A percentile compares a stretch with the other conserved stretches of the same genome.
These are phyloP conservation scores for Aphanomyces euteiches DNA, from an alignment of 352 stramenopile species.

Conservation along the genomic window DNA sequence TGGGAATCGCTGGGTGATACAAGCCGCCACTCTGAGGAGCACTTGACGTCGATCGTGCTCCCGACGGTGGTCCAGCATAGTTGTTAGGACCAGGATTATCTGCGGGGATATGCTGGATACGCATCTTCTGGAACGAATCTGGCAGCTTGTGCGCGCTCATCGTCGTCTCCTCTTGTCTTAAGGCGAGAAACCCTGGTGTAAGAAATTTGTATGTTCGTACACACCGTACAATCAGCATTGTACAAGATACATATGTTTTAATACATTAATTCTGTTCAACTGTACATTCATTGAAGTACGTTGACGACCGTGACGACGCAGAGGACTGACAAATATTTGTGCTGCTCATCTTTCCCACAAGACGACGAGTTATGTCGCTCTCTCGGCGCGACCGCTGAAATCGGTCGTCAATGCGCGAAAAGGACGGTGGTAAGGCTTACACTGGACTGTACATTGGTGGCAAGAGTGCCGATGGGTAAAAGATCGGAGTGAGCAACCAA, in stretches of 20 bases:
- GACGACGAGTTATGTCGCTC: no score
- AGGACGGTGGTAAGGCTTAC: no score
- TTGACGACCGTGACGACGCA: no score
- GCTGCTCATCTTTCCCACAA: no score
- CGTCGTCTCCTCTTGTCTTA: neutral
- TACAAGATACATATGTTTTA: neutral
- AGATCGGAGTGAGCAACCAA: no score
- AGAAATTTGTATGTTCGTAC: neutral
- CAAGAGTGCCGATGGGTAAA: no score
- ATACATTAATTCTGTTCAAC: no score
- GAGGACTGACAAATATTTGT: no score
- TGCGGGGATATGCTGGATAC: neutral
- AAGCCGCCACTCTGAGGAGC: neutral
- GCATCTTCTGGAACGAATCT: constrained; percentile 12
- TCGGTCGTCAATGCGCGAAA: no score
- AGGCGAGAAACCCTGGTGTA: constrained; percentile 1
- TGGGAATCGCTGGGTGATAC: constrained; percentile 11
- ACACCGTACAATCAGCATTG: constrained; percentile 10
- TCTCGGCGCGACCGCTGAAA: no score
- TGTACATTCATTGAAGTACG: no score
- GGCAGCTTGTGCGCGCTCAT: constrained; percentile 9
- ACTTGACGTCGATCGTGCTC: neutral
- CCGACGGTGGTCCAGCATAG: neutral
- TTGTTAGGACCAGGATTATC: neutral
- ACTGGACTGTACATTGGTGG: no score